Percentiles rank a stretch among this genome's conserved stretches.
Conservation (phyloP, 75 land plant genomes). For the Cupressus sempervirens region DNA sequence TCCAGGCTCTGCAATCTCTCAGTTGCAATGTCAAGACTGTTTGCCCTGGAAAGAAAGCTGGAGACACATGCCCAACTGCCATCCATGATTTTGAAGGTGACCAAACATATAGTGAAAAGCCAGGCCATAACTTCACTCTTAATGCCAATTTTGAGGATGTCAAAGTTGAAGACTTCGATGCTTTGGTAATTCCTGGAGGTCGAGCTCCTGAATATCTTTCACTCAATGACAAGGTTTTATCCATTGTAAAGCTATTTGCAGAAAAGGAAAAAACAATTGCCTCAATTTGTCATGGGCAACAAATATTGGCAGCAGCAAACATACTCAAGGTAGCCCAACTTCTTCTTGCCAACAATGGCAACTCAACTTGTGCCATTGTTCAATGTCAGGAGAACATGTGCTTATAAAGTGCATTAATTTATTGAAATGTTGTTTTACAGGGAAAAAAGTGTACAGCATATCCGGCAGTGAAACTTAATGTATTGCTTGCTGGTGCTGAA, state of each 20-base stretch:
- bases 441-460: conserved; percentile 96
- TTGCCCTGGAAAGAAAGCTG: conserved; percentile 78
- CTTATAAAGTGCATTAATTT: neutral
- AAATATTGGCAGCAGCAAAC: conserved; percentile 90
- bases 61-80: conserved; percentile 86
- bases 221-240: conserved; percentile 64
- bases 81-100: conserved; percentile 99
- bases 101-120: conserved; percentile 96
- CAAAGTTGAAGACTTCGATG: conserved; percentile 65
- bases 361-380: neutral
- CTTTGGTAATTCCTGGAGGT: conserved; percentile 90
- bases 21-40: conserved; percentile 83
- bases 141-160: conserved; percentile 63
- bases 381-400: neutral
- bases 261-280: conserved; percentile 74
- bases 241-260: conserved; percentile 66
- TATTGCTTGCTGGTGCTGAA: conserved; percentile 69
- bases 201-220: conserved; percentile 97
- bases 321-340: conserved; percentile 66
- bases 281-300: conserved; percentile 98
- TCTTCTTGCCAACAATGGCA: neutral
- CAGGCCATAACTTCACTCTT: conserved; percentile 80
- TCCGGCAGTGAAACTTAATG: conserved; percentile 91
- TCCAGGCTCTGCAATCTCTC: conserved; percentile 82
- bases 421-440: conserved; percentile 26